Evolutionary conservation across 768 basidiomycete genomes (phyloP), one percentile per base, ranked within the genome.

Genomic region (Crucibulum laeve): DNA sequence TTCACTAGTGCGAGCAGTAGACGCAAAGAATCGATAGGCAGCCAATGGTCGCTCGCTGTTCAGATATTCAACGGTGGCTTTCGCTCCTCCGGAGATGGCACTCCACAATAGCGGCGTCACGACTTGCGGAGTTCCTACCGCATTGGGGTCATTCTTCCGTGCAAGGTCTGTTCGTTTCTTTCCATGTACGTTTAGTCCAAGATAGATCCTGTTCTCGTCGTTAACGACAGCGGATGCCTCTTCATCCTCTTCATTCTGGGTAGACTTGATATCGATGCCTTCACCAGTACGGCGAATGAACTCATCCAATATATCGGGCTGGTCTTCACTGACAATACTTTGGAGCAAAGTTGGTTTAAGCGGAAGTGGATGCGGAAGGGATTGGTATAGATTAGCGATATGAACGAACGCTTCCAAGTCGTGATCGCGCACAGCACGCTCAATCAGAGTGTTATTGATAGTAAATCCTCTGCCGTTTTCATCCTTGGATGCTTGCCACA

Each of bases 171-270:
- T 64, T 3, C 77, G 65, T 52, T 82, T 82, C 64, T 79, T 80
- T n/a, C 80, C 80, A 45, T 80, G 77, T 17, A 83, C 76, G 43
- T 73, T 73, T 32, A 84, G 64, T 0, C 82, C 80, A 14, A 81
- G 73, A 50, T 83, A 84, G 0, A 73, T 36, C 53, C 60, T 67
- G 53, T 71, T 68, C 42, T 58, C 49, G 48, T 71, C 69, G 48
- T 70, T 67, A 30, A 55, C 47, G 7, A 56, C 51, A 7, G 47
- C 46, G 19, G 58, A 53, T 10, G 51, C 44, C 15, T 62, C 58
- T 5, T 59, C 46, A 1, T 44, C 50, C 13, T 44, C 44, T 7
- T 45, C 42, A 25, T 62, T 52, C n/a, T 56, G 50, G 15, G 53
- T 55, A 0, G 43, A 47, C 11, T 58, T 56, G 25, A 71, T 50